Conservation (phyloP, 257 asterid species). For the Gentiana macrophylla region DNA sequence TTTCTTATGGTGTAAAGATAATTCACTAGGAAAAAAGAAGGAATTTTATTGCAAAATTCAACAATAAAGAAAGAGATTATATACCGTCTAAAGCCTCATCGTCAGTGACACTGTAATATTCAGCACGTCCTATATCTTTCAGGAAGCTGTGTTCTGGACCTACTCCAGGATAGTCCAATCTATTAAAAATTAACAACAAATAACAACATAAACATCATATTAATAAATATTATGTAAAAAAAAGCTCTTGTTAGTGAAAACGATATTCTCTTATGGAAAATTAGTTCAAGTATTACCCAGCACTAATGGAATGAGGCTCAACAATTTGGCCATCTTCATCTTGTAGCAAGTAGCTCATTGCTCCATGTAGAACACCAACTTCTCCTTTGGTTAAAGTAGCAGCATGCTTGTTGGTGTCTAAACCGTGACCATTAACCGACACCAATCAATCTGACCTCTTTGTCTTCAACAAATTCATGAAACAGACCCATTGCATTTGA, state of each 20-base stretch:
- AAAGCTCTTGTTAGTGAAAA: too few species aligned
- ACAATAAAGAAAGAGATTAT: not conserved
- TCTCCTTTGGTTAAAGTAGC: slow-evolving; percentile 90
- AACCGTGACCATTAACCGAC: slow-evolving; percentile 84
- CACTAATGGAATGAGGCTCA: slow-evolving; percentile 95
- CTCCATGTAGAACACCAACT: slow-evolving; percentile 89
- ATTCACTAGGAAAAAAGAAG: too few species aligned
- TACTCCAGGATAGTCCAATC: slow-evolving; percentile 91
- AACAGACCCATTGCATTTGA: slow-evolving; percentile 94
- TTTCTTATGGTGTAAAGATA: too few species aligned
- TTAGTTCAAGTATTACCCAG: slow-evolving; percentile 42
- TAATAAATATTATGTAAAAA: too few species aligned
- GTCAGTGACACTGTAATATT: slow-evolving; percentile 69
- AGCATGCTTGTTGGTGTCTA: slow-evolving; percentile 93
- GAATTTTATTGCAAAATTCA: too few species aligned
- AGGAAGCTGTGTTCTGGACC: slow-evolving; percentile 98
- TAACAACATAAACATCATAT: too few species aligned
- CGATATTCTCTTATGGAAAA: too few species aligned
- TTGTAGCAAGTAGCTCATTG: slow-evolving; percentile 93
- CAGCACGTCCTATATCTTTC: slow-evolving; percentile 85
- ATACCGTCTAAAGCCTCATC: slow-evolving; percentile 92
- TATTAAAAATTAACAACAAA: slow-evolving; percentile 1
- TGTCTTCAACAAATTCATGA: slow-evolving; percentile 81
- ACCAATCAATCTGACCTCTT: slow-evolving; percentile 77
- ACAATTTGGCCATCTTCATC: slow-evolving; percentile 90